Percentiles rank a stretch among this genome's conserved stretches.
These are phyloP conservation scores for Cryptosporidium meleagridis DNA, from an alignment of 169 alveolate species.

Conservation along the genomic window DNA sequence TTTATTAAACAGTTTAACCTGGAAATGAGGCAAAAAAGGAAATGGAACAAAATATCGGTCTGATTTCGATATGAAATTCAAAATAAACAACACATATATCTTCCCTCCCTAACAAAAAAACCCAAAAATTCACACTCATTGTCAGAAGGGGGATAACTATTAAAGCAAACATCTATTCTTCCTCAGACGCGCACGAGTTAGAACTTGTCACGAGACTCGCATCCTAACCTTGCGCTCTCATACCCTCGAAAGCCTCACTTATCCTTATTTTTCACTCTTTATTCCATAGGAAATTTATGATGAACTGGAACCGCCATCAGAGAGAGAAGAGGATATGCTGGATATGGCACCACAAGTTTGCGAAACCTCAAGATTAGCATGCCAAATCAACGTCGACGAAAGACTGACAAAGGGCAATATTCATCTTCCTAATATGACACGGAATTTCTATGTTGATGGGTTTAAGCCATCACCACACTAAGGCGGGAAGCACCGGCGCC, in stretches of 20 bases:
- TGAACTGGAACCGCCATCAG: constrained; percentile 87
- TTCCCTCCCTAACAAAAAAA: neutral
- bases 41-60: neutral
- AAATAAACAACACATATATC: neutral
- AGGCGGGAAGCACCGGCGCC: neutral
- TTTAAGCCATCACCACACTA: constrained; percentile 94
- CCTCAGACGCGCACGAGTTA: neutral
- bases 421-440: constrained; percentile 90
- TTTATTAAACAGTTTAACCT: neutral
- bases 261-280: neutral
- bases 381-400: constrained; percentile 88
- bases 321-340: constrained; percentile 94
- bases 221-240: neutral
- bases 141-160: too few species aligned
- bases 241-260: neutral
- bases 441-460: constrained; percentile 96
- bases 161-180: too few species aligned
- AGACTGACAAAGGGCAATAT: constrained; percentile 87
- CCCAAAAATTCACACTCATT: neutral
- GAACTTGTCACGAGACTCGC: too few species aligned
- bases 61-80: too few species aligned
- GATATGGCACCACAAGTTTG: constrained; percentile 96
- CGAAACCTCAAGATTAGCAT: constrained; percentile 95
- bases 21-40: neutral
- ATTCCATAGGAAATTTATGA: constrained; percentile 84